Evolutionary conservation across 169 alveolate species (phyloP), one percentile per base, ranked within the genome.

Genomic region (Amoebophrya sp.): DNA sequence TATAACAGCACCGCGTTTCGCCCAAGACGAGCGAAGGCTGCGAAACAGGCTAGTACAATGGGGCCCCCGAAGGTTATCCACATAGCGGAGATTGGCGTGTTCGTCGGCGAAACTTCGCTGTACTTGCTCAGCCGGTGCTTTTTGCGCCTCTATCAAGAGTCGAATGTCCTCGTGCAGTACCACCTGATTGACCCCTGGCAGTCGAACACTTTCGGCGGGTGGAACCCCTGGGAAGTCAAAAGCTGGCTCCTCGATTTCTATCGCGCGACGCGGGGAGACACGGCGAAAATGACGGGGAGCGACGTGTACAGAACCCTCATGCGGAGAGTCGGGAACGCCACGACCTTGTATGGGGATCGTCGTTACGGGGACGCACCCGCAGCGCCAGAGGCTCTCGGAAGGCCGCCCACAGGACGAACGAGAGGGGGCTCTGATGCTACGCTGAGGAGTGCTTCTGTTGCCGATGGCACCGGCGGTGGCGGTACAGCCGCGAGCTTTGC

Each of bases 71-170:
- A n/a, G n/a, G 18, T 66, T 66, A 0, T 66, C 29, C 83, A 25
- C 83, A 0, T 66, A 0, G 83, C 83, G 35, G 83, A 66, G 35
- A 66, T 66, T 66, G 83, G 83, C 35, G 83, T 66, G 1, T 66
- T 66, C 83, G 83, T 66, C 7, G 83, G 83, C 83, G 83, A 66
- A 66, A 66, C 83, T 3, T 25, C 83, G 83, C 83, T 66, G 38
- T 66, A 66, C 32, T 3, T 66, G 83, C 83, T 66, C 35, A 0
- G 10, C 32, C 1, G 10, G 38, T 66, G 83, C 83, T 66, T 66
- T 3, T 25, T 66, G 32, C 83, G 18, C 83, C 18, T 66, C 7
- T 66, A 25, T 2, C 83, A 25, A 2, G 83, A 66, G 18, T 66
- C 83, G 38, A 2, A 25, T 3, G 35, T 66, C 18, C 83, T 66